Evolutionary conservation across 305 asterid genomes (phyloP), one percentile per base, ranked within the genome.

Genomic region (Plantago lanceolata): DNA sequence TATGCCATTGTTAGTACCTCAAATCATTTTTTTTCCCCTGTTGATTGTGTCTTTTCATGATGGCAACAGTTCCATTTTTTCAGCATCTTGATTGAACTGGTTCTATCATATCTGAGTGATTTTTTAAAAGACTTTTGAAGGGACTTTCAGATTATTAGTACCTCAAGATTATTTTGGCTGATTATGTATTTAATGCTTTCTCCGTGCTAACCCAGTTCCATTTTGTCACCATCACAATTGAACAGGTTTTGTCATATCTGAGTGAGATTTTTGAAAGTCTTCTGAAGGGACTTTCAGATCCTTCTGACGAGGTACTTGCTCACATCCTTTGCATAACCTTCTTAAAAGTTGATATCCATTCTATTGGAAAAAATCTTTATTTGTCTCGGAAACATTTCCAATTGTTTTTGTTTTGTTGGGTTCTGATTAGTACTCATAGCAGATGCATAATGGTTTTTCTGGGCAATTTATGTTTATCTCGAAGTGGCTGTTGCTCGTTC

Each of bases 281-380:
- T 73, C 69, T 91, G 65, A 85, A 86, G 84, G 94, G 94, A 6
- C 88, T 94, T 33, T 91, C 98, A 54, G 99, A 94, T 84, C 94
- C 97, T 64, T 90, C 98, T 43, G 99, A 94, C 68, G 92, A 94
- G 99, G 99, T 94, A 94, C 52, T 73, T 81, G 79, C 71, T 72
- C 26, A 44, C 33, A 53, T 75, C 40, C 57, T 61, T 28, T 29
- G 50, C 40, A 29, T 45, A 45, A 43, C 18, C 19, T 29, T 33
- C 57, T 40, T 48, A 51, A 50, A 40, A 48, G 57, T 17, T 57
- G 19, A 14, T 60, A 24, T 35, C 20, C 48, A 6, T 3, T 18
- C 21, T 19, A 24, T 15, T 26, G 9, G 44, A 47, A 50, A 20
- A 37, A 35, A 31, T 20, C 56, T 55, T 20, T 43, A 12, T 20